Percentiles rank a stretch among this genome's conserved stretches.
Conservation (phyloP, 2,329 filamentous ascomycete species). For the Cytospora piceicola region DNA sequence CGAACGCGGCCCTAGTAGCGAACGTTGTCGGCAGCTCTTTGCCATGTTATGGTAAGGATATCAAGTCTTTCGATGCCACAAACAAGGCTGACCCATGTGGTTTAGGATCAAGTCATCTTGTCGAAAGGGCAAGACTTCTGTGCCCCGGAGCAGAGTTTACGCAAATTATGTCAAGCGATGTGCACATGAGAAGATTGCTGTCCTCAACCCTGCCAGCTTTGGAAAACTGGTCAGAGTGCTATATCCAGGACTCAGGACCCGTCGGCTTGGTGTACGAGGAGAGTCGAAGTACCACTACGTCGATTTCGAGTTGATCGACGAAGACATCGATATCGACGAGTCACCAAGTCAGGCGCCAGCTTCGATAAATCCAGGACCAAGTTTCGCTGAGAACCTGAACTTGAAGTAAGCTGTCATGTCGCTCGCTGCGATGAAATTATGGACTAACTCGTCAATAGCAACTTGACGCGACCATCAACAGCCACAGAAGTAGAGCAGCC, state of each 20-base stretch:
- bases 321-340: slow-evolving; percentile 41
- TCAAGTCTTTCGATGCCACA: not conserved
- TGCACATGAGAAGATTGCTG: slow-evolving; percentile 89
- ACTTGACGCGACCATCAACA: slow-evolving; percentile 27
- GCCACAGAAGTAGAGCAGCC: slow-evolving; percentile 20
- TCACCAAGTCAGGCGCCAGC: slow-evolving; percentile 35
- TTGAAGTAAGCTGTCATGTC: slow-evolving; percentile 50
- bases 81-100: slow-evolving; percentile 11
- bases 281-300: slow-evolving; percentile 99
- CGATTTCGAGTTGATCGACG: slow-evolving; percentile 65
- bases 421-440: not conserved
- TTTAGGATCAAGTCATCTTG: slow-evolving; percentile 74
- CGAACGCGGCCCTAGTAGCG: slow-evolving; percentile 78
- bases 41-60: slow-evolving; percentile 83
- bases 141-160: slow-evolving; percentile 91
- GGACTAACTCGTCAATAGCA: slow-evolving; percentile 40
- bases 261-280: slow-evolving; percentile 87
- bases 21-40: slow-evolving; percentile 83
- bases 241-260: slow-evolving; percentile 92
- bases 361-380: slow-evolving; percentile 37
- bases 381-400: slow-evolving; percentile 35
- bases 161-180: slow-evolving; percentile 93
- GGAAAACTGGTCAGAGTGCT: slow-evolving; percentile 96
- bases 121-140: slow-evolving; percentile 77
- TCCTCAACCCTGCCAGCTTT: slow-evolving; percentile 95